These are phyloP conservation scores for Pythium volutum DNA, from an alignment of 352 stramenopile species.

Conservation along the genomic window DNA sequence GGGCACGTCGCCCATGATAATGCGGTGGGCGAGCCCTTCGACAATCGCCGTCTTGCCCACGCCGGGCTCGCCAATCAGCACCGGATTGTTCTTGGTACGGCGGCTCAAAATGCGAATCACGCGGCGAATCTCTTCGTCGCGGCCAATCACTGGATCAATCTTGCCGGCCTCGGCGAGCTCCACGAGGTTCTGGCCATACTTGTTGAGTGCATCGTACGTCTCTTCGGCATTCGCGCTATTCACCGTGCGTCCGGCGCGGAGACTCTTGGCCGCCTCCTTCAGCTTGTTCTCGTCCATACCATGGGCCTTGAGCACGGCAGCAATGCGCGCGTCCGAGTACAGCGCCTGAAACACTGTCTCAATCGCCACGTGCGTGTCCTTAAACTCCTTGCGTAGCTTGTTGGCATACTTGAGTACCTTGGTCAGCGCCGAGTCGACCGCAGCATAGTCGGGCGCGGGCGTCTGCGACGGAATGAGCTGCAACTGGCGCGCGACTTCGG, in stretches of 20 bases:
- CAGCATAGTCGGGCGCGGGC: slow-evolving; percentile 61
- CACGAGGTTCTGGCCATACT: slow-evolving; percentile 96
- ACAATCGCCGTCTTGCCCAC: slow-evolving; percentile 97
- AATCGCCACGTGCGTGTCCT: slow-evolving; percentile 73
- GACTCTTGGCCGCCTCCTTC: slow-evolving; percentile 56
- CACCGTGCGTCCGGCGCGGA: slow-evolving; percentile 61
- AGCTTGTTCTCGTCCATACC: slow-evolving; percentile 62
- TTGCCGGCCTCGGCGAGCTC: slow-evolving; percentile 91
- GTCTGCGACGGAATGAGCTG: slow-evolving; percentile 71
- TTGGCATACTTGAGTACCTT: slow-evolving; percentile 82
- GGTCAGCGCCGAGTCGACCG: slow-evolving; percentile 56
- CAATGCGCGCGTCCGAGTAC: slow-evolving; percentile 55
- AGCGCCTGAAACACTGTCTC: slow-evolving; percentile 77
- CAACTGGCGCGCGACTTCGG: slow-evolving; percentile 47
- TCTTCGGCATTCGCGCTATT: slow-evolving; percentile 86
- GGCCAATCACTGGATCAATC: slow-evolving; percentile 97
- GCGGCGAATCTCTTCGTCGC: slow-evolving; percentile 96
- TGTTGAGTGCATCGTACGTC: slow-evolving; percentile 91
- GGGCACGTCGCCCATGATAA: slow-evolving; percentile 95
- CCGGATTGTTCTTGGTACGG: slow-evolving; percentile 98
- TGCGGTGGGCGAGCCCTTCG: slow-evolving; percentile 95
- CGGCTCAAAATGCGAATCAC: slow-evolving; percentile 95
- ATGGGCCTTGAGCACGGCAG: slow-evolving; percentile 59
- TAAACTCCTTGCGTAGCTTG: slow-evolving; percentile 78
- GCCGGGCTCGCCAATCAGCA: slow-evolving; percentile 95